Evolutionary conservation across 1,284 basidiomycete species (phyloP).

Genomic region (Leccinum griseonigrum): DNA sequence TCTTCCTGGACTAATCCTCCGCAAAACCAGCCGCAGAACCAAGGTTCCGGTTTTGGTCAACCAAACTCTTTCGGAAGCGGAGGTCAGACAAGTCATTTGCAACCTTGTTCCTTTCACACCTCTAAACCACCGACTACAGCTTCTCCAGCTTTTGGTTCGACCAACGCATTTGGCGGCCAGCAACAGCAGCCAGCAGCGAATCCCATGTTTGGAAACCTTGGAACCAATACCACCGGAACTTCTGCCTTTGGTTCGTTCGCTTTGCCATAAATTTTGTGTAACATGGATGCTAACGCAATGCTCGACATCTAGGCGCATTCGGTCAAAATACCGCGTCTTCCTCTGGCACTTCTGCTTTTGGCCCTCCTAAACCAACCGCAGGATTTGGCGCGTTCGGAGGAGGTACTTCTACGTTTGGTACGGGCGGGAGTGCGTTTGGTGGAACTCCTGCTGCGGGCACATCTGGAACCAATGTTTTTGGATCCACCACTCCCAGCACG

Average conservation of each 20-base stretch:
- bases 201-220: constrained; percentile 73
- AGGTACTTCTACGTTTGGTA: constrained; percentile 41
- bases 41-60: constrained; percentile 47
- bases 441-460: constrained; percentile 24
- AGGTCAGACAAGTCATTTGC: constrained; percentile 39
- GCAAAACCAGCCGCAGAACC: constrained; percentile 45
- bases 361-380: constrained; percentile 59
- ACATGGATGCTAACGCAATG: constrained; percentile 17
- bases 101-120: constrained; percentile 31
- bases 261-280: constrained; percentile 8
- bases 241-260: constrained; percentile 59
- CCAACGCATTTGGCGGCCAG: constrained; percentile 46
- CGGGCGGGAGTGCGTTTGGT: constrained; percentile 34
- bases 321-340: constrained; percentile 41
- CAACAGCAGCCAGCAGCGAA: constrained; percentile 65
- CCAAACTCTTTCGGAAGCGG: constrained; percentile 46
- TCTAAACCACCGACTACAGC: constrained; percentile 34
- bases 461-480: constrained; percentile 44
- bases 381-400: constrained; percentile 69
- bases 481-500: constrained; percentile 35
- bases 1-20: constrained; percentile 67
- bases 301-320: constrained; percentile 53
- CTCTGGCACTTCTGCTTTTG: constrained; percentile 50
- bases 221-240: constrained; percentile 37
- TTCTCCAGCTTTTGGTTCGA: constrained; percentile 36